phyloP scores from a whole-genome alignment of 768 basidiomycete genomes.

The Boletellus emodensis region DNA sequence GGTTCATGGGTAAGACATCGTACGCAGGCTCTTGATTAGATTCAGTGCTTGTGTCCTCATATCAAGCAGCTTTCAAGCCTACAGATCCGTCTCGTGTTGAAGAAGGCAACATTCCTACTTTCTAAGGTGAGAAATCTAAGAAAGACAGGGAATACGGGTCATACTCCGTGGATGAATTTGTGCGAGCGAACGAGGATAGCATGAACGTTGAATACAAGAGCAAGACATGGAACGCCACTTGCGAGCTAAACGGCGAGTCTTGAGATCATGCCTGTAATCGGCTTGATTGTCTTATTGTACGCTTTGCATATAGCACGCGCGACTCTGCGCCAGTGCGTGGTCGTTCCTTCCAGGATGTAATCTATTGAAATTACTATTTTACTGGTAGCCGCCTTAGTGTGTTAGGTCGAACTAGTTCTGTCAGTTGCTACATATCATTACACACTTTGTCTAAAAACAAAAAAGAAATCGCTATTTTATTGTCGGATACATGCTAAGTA shows the following conservation, averaged over 20 bases:
- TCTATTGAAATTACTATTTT: too few relatives aligned
- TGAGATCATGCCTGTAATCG: not conserved
- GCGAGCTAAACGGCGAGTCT: not conserved
- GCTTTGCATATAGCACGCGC: too few relatives aligned
- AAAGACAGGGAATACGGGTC: conserved; percentile 33
- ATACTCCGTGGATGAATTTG: conserved; percentile 35
- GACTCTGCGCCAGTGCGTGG: too few relatives aligned
- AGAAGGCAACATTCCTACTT: conserved; percentile 37
- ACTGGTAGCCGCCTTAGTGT: too few relatives aligned
- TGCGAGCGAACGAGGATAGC: conserved; percentile 25
- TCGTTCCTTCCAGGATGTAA: too few relatives aligned
- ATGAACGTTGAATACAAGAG: not conserved
- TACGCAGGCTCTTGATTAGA: not conserved
- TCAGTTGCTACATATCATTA: too few relatives aligned
- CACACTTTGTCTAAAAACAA: too few relatives aligned
- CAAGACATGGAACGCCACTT: not conserved
- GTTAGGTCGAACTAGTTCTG: too few relatives aligned
- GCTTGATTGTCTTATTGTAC: too few relatives aligned
- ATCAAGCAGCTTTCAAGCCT: conserved; percentile 29
- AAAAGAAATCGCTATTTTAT: too few relatives aligned
- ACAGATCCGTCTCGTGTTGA: conserved; percentile 40
- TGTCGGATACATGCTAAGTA: too few relatives aligned
- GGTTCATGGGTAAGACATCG: not conserved
- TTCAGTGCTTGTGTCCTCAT: not conserved
- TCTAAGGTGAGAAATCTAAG: conserved; percentile 23